Evolutionary conservation across 305 asterid species (phyloP).

Genomic region (Caryopteris hybrid): DNA sequence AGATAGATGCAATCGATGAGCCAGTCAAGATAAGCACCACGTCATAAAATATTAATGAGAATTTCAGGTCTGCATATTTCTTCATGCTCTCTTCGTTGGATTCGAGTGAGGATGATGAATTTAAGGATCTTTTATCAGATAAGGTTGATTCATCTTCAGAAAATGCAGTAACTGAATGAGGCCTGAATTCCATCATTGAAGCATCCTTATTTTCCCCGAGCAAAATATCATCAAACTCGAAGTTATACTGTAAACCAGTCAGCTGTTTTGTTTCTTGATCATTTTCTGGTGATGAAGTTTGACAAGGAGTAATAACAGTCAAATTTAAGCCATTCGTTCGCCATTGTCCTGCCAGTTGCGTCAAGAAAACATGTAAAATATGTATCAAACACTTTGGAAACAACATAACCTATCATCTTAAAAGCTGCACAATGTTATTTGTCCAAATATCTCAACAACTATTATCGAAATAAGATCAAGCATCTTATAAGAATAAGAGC

Average conservation of each 20-base stretch:
- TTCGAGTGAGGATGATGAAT: conserved; percentile 17
- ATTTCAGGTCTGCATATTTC: conserved; percentile 68
- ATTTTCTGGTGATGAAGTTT: conserved; percentile 25
- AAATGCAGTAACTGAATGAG: conserved; percentile 41
- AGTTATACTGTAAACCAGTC: conserved; percentile 40
- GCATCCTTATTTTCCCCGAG: conserved; percentile 70
- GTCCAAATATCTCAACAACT: no score
- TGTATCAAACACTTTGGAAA: background rate
- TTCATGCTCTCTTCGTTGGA: conserved; percentile 80
- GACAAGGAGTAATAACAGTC: conserved; percentile 30
- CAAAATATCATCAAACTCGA: conserved; percentile 53
- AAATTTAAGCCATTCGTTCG: conserved; percentile 53
- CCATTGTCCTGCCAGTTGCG: conserved; percentile 67
- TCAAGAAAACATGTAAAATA: background rate
- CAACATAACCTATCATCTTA: background rate
- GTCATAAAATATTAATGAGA: conserved; percentile 67
- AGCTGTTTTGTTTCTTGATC: conserved; percentile 19
- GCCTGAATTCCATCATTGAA: conserved; percentile 72
- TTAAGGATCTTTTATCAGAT: conserved; percentile 6
- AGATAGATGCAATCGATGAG: conserved; percentile 40
- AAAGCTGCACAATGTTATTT: no score
- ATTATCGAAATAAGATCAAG: no score
- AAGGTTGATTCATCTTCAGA: conserved; percentile 35
- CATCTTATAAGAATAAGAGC: no score
- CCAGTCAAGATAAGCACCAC: conserved; percentile 54